Conservation (phyloP, 345 rosid species). For the Salix exigua region DNA sequence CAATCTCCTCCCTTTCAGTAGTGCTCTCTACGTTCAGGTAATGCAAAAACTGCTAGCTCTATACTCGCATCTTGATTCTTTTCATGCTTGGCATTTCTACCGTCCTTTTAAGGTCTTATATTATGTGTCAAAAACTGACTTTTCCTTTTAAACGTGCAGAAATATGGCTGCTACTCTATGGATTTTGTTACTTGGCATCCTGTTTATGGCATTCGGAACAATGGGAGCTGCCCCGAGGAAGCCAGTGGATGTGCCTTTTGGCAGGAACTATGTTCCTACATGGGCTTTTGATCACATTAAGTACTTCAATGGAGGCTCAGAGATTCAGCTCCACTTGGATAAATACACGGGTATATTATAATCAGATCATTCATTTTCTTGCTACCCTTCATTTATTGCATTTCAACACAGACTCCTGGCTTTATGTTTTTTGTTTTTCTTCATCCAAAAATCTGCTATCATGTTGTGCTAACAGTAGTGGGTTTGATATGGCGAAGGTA, state of each 20-base stretch:
- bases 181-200: constrained; percentile 27
- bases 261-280: constrained; percentile 72
- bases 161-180: constrained; percentile 2
- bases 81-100: not conserved
- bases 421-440: not conserved
- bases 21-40: not conserved
- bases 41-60: not conserved
- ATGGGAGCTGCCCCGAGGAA: constrained; percentile 52
- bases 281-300: constrained; percentile 96
- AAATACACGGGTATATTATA: constrained; percentile 62
- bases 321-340: constrained; percentile 66
- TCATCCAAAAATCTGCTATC: not conserved
- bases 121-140: not conserved
- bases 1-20: not conserved
- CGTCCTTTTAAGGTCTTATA: not conserved
- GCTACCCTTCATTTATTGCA: not conserved
- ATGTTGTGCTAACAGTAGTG: not conserved
- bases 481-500: constrained; percentile 38
- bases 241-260: constrained; percentile 62
- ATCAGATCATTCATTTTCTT: not conserved
- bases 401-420: not conserved
- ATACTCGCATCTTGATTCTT: not conserved
- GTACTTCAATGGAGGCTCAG: constrained; percentile 65
- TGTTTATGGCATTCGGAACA: constrained; percentile 45
- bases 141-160: not conserved